These are phyloP conservation scores for Neurospora sp. DNA, from an alignment of 495 filamentous ascomycete species.

Conservation along the genomic window DNA sequence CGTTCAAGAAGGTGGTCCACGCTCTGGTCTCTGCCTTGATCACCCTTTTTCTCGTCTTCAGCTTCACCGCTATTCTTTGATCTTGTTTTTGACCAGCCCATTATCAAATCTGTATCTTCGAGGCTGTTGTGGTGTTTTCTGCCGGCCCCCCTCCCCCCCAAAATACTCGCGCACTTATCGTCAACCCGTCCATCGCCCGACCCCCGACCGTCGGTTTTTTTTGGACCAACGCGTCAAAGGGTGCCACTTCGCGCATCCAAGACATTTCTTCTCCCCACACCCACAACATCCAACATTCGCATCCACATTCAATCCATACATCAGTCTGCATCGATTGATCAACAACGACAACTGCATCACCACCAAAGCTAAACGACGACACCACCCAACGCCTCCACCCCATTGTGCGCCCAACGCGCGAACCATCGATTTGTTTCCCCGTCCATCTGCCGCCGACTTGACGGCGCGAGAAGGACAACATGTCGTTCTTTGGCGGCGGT, in stretches of 20 bases:
- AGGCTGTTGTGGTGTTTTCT: background rate
- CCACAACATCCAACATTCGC: background rate
- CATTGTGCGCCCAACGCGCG: background rate
- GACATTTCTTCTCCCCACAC: background rate
- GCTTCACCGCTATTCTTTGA: background rate
- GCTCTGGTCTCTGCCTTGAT: background rate
- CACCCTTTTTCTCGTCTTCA: background rate
- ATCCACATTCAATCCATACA: background rate
- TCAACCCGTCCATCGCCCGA: background rate
- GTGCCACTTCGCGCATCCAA: background rate
- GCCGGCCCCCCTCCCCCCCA: background rate
- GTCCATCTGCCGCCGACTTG: background rate
- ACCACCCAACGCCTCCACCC: background rate
- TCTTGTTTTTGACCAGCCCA: background rate
- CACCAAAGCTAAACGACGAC: background rate
- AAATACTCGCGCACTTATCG: background rate
- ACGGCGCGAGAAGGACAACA: slow-evolving; percentile 18
- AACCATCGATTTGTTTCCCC: background rate
- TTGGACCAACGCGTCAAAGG: background rate
- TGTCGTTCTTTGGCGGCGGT: slow-evolving; percentile 41
- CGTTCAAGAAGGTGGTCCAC: background rate
- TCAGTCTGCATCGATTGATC: background rate
- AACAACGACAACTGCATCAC: background rate
- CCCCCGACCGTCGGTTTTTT: background rate
- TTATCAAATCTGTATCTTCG: background rate